phyloP scores from a whole-genome alignment of 2,329 filamentous ascomycete species.

The Capronia epimyces region DNA sequence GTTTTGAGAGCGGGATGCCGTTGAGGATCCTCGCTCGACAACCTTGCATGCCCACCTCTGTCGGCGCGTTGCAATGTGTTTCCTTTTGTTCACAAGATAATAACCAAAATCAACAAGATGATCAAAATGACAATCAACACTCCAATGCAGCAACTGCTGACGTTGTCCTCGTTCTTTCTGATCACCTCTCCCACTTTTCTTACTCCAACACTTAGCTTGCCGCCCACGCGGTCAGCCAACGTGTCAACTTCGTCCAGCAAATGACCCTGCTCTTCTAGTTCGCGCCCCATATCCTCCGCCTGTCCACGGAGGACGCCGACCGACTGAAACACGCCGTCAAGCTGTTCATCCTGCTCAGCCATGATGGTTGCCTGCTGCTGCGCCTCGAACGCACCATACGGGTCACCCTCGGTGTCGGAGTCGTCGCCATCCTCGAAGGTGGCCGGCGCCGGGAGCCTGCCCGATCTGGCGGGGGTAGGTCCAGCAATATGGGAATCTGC shows the following conservation, averaged over 20 bases:
- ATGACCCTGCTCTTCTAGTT: conserved; percentile 89
- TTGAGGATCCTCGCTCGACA: neutral
- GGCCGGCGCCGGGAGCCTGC: conserved; percentile 26
- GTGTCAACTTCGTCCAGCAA: conserved; percentile 81
- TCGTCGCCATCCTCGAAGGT: conserved; percentile 28
- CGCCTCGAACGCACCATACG: conserved; percentile 79
- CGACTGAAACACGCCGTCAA: conserved; percentile 88
- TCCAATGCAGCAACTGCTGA: conserved; percentile 23
- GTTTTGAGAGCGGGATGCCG: neutral
- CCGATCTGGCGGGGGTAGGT: conserved; percentile 39
- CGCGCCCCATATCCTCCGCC: conserved; percentile 91
- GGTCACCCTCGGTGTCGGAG: conserved; percentile 53
- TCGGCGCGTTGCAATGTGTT: neutral
- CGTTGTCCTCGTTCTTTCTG: conserved; percentile 75
- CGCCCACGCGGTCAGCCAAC: conserved; percentile 79
- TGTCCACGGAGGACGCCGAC: conserved; percentile 86
- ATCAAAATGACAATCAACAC: conserved; percentile 45
- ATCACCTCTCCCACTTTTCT: conserved; percentile 81
- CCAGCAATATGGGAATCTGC: conserved; percentile 31
- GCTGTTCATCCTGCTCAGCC: conserved; percentile 86
- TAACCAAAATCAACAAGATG: conserved; percentile 72
- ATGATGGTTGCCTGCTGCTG: conserved; percentile 87
- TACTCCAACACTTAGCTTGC: conserved; percentile 77
- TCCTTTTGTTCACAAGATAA: conserved; percentile 49
- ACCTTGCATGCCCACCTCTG: neutral